Conservation (phyloP, 2,329 filamentous ascomycete species). For the Trichoderma brevicompactum region DNA sequence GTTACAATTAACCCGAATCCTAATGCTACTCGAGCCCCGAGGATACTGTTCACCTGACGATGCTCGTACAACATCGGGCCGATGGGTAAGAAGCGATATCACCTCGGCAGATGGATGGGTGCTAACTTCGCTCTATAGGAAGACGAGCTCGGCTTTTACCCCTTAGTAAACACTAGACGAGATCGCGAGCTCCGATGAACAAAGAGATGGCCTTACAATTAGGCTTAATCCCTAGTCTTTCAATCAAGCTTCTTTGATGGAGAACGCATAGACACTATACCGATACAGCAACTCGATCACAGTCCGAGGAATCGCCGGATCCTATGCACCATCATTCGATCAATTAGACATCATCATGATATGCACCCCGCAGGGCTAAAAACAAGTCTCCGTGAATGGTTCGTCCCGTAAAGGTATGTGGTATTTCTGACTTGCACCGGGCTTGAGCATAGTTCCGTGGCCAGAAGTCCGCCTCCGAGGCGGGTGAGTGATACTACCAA, state of each 20-base stretch:
- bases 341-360: background rate
- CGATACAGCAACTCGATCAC: constrained; percentile 6
- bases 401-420: constrained; percentile 20
- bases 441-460: background rate
- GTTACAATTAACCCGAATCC: background rate
- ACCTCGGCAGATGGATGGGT: background rate
- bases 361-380: constrained; percentile 13
- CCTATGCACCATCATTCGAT: background rate
- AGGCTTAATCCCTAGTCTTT: background rate
- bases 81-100: constrained; percentile 8
- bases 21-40: background rate
- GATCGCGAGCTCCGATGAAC: background rate
- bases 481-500: background rate
- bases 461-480: background rate
- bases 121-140: background rate
- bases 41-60: background rate
- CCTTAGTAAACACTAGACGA: background rate
- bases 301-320: constrained; percentile 11
- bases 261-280: background rate
- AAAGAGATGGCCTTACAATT: background rate
- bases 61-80: background rate
- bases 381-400: background rate
- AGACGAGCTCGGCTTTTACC: background rate
- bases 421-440: constrained; percentile 8
- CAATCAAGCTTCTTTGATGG: constrained; percentile 2